Percentiles rank a stretch among this genome's conserved stretches.
These are phyloP conservation scores for Epicoccum sorghinum DNA, from an alignment of 2,329 filamentous ascomycete species.

Conservation along the genomic window DNA sequence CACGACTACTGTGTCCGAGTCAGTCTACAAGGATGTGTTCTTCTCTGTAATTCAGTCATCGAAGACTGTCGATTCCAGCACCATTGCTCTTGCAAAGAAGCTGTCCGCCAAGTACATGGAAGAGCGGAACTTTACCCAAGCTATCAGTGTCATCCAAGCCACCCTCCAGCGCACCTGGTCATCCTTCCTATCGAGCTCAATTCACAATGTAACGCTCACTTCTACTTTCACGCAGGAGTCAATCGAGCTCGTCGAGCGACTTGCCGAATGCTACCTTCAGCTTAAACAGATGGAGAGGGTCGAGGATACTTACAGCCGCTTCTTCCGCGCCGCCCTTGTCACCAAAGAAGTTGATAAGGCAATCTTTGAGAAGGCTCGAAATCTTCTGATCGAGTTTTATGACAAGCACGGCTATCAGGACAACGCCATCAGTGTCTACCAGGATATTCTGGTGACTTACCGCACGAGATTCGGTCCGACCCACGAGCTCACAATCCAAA, in stretches of 20 bases:
- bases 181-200: slow-evolving; percentile 52
- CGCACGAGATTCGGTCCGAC: slow-evolving; percentile 37
- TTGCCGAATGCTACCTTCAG: slow-evolving; percentile 55
- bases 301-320: slow-evolving; percentile 47
- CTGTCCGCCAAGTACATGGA: slow-evolving; percentile 52
- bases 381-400: slow-evolving; percentile 45
- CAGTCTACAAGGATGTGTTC: slow-evolving; percentile 53
- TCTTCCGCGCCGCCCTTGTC: slow-evolving; percentile 48
- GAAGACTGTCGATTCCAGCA: slow-evolving; percentile 49
- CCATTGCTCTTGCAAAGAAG: slow-evolving; percentile 50
- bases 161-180: slow-evolving; percentile 56
- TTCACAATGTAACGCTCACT: slow-evolving; percentile 54
- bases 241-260: slow-evolving; percentile 54
- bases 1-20: slow-evolving; percentile 49
- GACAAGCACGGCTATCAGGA: slow-evolving; percentile 48
- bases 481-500: slow-evolving; percentile 55
- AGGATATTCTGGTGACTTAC: slow-evolving; percentile 48
- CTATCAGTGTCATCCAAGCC: slow-evolving; percentile 53
- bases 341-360: slow-evolving; percentile 34
- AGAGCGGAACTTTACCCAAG: slow-evolving; percentile 56
- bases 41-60: slow-evolving; percentile 49
- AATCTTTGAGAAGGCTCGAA: slow-evolving; percentile 45
- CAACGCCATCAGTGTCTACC: slow-evolving; percentile 44
- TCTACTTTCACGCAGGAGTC: slow-evolving; percentile 52
- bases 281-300: slow-evolving; percentile 46